Evolutionary conservation across 495 filamentous ascomycete species (phyloP), one percentile per base, ranked within the genome.

Genomic region (Xanthoparmelia taractica): DNA sequence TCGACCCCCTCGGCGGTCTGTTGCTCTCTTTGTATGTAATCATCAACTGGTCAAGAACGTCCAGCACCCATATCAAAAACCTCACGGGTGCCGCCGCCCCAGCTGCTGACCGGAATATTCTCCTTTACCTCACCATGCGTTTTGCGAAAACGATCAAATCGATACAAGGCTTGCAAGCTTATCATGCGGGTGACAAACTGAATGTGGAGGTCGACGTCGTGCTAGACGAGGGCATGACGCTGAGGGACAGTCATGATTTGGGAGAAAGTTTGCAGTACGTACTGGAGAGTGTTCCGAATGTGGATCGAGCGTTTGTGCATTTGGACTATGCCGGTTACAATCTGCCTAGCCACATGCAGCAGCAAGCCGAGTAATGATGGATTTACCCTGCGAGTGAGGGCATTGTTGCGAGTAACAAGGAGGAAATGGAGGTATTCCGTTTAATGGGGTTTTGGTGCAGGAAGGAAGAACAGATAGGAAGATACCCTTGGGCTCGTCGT

Each of bases 41-140:
- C 66, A 78, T 84, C 74, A 92, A 92, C 72, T 97, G 92, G 92
- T 83, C 85, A 4, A 74, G 76, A 29, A 94, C 91, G 0, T 88
- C 87, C 0, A 73, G 77, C 25, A 84, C 87, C 29, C 91, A 97
- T 65, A 96, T 97, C 71, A 80, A 83, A 59, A 88, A 94, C 58
- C 80, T 97, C 20, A 87, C 88, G 0, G 92, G 92, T 4, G 89
- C 87, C 38, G 88, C 91, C 0, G 90, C 91, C 33, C 84, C 85
- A 0, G 83, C 89, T 0, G 87, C 88, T 59, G 88, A 96, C 67
- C 82, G 91, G 41, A 96, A 93, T 69, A 82, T 96, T 25, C 76
- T 97, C 11, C 79, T 97, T 0, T 97, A 97, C 75, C 80, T 95
- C 63, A 92, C 91, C 2, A 96, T 97, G 91, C 85, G 92, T 2